Base-by-base conservation (phyloP, 371 early-diverging fungal species). In the Saksenaea vasiformis region DNA sequence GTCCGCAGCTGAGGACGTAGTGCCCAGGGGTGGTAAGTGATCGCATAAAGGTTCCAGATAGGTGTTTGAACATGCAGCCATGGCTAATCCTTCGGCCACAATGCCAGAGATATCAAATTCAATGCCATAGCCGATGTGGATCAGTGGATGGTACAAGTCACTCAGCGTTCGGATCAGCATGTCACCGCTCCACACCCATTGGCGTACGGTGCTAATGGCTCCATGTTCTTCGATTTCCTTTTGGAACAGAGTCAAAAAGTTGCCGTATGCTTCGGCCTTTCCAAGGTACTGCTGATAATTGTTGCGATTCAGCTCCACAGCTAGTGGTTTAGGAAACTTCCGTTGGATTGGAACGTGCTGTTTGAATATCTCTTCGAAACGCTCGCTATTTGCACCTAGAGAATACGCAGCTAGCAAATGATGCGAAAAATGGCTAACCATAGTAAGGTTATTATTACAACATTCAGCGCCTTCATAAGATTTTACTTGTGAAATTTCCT, bases 81-180 rank as follows among this genome's bases (percentile, higher is more conserved):
- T 78, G 3, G 88, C 86, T 39, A 90, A 69, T 0, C 86, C 90
- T 59, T 82, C 85, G 1, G 85, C 86, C 9, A 76, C 74, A 15
- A 83, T 66, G n/a, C 82, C 74, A 39, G 80, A 74, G 47, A 85
- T 66, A 31, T 82, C 80, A 69, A 88, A 90, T 60, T 90, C 90
- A 22, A 88, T 61, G 0, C 85, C 88, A 43, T 87, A 88, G 4
- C 88, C 88, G 22, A 88, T 65, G 68, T 87, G 87, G 56, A 90
- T 87, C 2, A 90, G n/a, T 8, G 88, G 86, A 67, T 88, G 87
- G 56, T 72, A 80, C 0, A 79, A 71, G 3, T 85, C 88, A 53
- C 79, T 79, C 22, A 88, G 59, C 0, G 74, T 68, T n/a, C 82
- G 67, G 1, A 70, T 71, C 9, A 86, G 44, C 27, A 86, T 53